These are phyloP conservation scores for Mycena capillaripes DNA, from an alignment of 768 basidiomycete genomes.

Conservation along the genomic window DNA sequence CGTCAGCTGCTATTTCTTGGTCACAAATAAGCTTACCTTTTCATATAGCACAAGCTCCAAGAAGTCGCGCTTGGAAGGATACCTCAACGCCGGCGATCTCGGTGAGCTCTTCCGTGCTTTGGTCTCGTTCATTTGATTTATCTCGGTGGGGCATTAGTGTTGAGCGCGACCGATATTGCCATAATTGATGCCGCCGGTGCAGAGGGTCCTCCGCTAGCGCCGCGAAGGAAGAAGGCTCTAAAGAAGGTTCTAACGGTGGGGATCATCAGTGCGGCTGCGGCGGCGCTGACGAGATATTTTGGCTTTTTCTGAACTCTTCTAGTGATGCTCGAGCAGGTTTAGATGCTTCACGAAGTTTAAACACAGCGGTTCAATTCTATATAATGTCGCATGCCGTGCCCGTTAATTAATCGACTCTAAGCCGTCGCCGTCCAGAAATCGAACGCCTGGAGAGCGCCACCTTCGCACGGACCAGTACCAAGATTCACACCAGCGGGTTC, in stretches of 20 bases:
- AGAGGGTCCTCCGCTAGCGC: neutral
- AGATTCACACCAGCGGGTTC: neutral
- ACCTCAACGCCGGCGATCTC: slow-evolving; percentile 77
- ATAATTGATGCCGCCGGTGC: neutral
- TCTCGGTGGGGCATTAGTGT: neutral
- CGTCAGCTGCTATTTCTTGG: neutral
- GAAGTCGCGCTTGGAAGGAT: slow-evolving; percentile 74
- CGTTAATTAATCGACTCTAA: neutral
- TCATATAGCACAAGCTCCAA: slow-evolving; percentile 68
- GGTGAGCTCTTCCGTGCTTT: slow-evolving; percentile 48
- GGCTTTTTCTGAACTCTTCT: neutral
- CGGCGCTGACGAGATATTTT: neutral
- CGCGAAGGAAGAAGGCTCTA: neutral
- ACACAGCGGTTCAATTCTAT: neutral
- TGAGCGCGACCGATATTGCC: neutral
- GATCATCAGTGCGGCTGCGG: neutral
- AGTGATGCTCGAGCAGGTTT: neutral
- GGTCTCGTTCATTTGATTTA: neutral
- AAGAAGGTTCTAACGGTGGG: neutral
- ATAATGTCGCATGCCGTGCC: neutral
- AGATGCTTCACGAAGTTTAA: no score
- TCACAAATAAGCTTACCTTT: neutral
- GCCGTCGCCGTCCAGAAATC: neutral
- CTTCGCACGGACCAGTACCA: neutral
- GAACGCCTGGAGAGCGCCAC: neutral